phyloP scores from a whole-genome alignment of 495 filamentous ascomycete genomes.

The Coniosporium apollinis region DNA sequence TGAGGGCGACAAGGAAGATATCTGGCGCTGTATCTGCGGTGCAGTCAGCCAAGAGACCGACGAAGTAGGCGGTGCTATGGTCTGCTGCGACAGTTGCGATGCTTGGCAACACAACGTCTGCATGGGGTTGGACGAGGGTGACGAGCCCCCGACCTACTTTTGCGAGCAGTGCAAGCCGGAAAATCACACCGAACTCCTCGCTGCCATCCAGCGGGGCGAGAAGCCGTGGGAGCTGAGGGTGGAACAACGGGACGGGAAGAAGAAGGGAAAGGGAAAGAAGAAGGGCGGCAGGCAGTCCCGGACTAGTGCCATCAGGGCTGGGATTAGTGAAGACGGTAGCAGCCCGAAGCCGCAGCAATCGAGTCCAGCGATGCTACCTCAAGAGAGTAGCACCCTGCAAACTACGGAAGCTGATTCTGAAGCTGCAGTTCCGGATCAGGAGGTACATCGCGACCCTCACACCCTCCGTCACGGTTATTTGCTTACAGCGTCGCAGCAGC shows the following conservation, averaged over 20 bases:
- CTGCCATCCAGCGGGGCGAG: constrained; percentile 58
- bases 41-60: too few relatives aligned
- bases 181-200: constrained; percentile 58
- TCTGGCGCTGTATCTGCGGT: constrained; percentile 89
- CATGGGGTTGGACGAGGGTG: constrained; percentile 66
- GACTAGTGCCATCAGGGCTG: too few relatives aligned
- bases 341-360: too few relatives aligned
- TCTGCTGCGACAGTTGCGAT: constrained; percentile 77
- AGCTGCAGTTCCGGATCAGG: too few relatives aligned
- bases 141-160: constrained; percentile 64
- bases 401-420: too few relatives aligned
- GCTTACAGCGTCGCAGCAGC: too few relatives aligned
- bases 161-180: constrained; percentile 82
- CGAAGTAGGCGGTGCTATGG: constrained; percentile 67
- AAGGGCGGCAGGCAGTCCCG: constrained; percentile 16
- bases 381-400: too few relatives aligned
- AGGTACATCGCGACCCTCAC: too few relatives aligned
- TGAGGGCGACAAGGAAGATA: constrained; percentile 49
- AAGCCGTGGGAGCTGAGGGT: constrained; percentile 56
- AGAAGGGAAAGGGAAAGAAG: constrained; percentile 15
- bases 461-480: too few relatives aligned
- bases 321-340: too few relatives aligned
- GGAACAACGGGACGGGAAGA: too few relatives aligned
- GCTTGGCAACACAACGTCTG: constrained; percentile 97
- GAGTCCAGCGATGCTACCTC: too few relatives aligned